phyloP scores from a whole-genome alignment of 176 grass and related monocot genomes.

The Lolium rigidum region DNA sequence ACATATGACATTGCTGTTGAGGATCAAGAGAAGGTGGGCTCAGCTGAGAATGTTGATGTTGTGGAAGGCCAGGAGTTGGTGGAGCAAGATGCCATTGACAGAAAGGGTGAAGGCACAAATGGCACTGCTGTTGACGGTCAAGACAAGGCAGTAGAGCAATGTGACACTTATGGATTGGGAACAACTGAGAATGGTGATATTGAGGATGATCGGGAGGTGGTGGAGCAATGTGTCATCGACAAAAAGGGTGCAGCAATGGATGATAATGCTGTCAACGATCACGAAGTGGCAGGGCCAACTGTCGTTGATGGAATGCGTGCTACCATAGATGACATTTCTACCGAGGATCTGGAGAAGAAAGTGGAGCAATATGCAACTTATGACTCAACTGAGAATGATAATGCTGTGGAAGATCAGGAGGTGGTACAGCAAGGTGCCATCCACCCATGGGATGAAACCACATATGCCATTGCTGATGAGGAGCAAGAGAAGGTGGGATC shows the following conservation, averaged over 20 bases:
- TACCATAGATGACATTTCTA: neutral
- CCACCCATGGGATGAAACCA: neutral
- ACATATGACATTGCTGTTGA: neutral
- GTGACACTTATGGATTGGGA: neutral
- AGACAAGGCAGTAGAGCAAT: neutral
- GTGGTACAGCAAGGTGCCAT: neutral
- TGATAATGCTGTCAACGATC: neutral
- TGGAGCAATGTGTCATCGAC: neutral
- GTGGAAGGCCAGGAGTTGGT: neutral
- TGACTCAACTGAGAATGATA: neutral
- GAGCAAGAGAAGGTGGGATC: neutral
- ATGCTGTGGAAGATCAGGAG: neutral
- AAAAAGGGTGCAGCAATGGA: neutral
- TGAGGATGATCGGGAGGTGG: neutral
- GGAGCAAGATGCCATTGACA: neutral
- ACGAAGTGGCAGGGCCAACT: conserved; percentile 9
- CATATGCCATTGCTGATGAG: neutral
- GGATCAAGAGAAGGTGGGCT: too few relatives aligned
- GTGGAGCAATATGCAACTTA: neutral
- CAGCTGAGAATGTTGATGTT: neutral
- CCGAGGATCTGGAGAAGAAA: neutral
- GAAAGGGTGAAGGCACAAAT: neutral
- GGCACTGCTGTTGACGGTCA: neutral
- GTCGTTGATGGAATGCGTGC: neutral
- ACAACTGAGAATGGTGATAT: neutral